Base-by-base conservation (phyloP, 306 rosid genomes). In the Cyamopsis tetragonoloba region DNA sequence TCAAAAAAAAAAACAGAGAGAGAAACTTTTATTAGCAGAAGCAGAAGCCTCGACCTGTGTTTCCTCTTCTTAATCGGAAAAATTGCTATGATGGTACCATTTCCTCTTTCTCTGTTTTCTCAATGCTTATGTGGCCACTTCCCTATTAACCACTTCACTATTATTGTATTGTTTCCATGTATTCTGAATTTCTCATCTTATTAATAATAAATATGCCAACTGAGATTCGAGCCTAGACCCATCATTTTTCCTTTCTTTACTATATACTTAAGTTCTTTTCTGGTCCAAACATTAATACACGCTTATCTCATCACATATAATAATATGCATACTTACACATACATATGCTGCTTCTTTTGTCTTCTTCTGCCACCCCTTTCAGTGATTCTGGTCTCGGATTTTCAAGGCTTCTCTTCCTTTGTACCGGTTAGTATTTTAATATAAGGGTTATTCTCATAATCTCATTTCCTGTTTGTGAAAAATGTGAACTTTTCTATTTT, bases 141-240 rank as follows among this genome's bases (percentile, higher is more conserved):
- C 42, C 61, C 43, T 14, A 44, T 76, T 77, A 71, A 76, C 18
- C 48, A 19, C 59, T 62, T 70, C 37, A 35, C 49, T 44, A n/a
- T n/a, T n/a, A n/a, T 70, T 61, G 49, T n/a, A 62, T 70, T 28
- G 19, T 70, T 70, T 76, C 49, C 42, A 69, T 51, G 71, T 50
- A 48, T n/a, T n/a, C n/a, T n/a, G n/a, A n/a, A n/a, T n/a, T n/a
- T n/a, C n/a, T n/a, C n/a, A n/a, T n/a, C n/a, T n/a, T n/a, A 54
- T 34, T 3, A 41, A 56, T 56, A 15, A 7, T 63, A 67, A 42
- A 42, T 48, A 23, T 54, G 18, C 56, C 18, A 79, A 77, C 71
- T 74, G 77, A 80, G 88, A 86, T 83, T 87, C 80, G 80, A 68
- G 19, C 60, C 27, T 31, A 53, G 72, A 74, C 47, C 71, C 80